These are phyloP conservation scores for Ganoderma boninense DNA, from an alignment of 1,284 basidiomycete genomes.

Conservation along the genomic window DNA sequence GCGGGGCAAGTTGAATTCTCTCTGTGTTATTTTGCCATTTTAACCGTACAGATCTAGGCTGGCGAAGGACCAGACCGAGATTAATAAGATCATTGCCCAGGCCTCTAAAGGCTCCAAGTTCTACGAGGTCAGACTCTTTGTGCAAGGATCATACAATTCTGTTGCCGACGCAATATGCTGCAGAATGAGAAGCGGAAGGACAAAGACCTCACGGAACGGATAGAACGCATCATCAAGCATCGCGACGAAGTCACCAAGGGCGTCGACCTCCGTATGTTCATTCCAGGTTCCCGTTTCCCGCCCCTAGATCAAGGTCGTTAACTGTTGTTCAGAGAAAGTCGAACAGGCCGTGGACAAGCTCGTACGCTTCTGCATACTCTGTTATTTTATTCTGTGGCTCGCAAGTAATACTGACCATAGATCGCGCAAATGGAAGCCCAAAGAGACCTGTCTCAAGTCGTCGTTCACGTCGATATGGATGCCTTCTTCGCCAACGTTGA, in stretches of 20 bases:
- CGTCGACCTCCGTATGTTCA: constrained; percentile 65
- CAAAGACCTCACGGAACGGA: constrained; percentile 78
- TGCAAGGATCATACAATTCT: neutral
- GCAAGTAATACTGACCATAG: constrained; percentile 38
- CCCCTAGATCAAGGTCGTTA: neutral
- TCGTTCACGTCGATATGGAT: constrained; percentile 91
- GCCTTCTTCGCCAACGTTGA: constrained; percentile 82
- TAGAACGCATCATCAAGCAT: constrained; percentile 68
- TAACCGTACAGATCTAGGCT: constrained; percentile 52
- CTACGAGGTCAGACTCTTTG: constrained; percentile 68
- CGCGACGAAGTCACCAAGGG: constrained; percentile 68
- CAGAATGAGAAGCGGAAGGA: constrained; percentile 88
- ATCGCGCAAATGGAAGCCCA: constrained; percentile 78
- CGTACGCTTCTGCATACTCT: constrained; percentile 43
- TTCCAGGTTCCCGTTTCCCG: neutral
- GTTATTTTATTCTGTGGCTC: too few species aligned
- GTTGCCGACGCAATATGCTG: neutral
- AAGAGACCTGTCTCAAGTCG: constrained; percentile 83
- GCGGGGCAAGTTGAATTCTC: constrained; percentile 61
- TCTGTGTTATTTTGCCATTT: neutral
- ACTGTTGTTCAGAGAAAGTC: constrained; percentile 51
- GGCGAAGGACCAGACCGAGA: constrained; percentile 80
- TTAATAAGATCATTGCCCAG: constrained; percentile 82
- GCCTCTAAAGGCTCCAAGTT: constrained; percentile 86
- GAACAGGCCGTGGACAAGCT: constrained; percentile 62